phyloP scores from a whole-genome alignment of 257 asterid genomes.

The Pogostemon cablin region DNA sequence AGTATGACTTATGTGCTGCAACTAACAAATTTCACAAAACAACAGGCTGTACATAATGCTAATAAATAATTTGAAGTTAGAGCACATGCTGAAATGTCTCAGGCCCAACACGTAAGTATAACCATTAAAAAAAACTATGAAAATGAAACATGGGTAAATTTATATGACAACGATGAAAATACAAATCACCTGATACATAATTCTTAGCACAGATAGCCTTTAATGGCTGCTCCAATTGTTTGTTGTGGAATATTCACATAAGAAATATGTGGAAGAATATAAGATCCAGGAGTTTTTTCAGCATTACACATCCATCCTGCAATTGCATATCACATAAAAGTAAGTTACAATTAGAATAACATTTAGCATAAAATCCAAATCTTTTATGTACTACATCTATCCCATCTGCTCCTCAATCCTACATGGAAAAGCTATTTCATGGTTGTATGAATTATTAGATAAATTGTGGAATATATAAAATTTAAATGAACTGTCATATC shows the following conservation, averaged over 20 bases:
- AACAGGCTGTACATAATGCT: constrained; percentile 2
- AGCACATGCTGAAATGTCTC: background rate
- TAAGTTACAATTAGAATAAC: constrained; percentile 11
- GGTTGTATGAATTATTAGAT: no score
- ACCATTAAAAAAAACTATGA: constrained; percentile 18
- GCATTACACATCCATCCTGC: constrained; percentile 99
- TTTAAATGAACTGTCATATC: no score
- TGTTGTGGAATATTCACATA: constrained; percentile 98
- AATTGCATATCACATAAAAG: constrained; percentile 28
- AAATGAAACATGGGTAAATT: background rate
- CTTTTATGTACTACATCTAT: constrained; percentile 1
- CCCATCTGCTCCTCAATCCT: background rate
- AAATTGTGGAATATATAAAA: no score
- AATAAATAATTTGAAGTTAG: constrained; percentile 17
- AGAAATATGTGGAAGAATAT: constrained; percentile 89
- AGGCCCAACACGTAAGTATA: background rate
- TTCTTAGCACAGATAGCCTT: constrained; percentile 62
- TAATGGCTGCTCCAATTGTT: constrained; percentile 80
- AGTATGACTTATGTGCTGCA: constrained; percentile 8
- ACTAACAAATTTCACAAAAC: background rate
- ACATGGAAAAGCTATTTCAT: background rate
- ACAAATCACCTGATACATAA: constrained; percentile 60
- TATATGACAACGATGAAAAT: constrained; percentile 17
- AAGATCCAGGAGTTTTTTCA: constrained; percentile 93
- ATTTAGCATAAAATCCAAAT: background rate